Conservation (phyloP, 1,139 yeast species). For the Zygoascus sp. region DNA sequence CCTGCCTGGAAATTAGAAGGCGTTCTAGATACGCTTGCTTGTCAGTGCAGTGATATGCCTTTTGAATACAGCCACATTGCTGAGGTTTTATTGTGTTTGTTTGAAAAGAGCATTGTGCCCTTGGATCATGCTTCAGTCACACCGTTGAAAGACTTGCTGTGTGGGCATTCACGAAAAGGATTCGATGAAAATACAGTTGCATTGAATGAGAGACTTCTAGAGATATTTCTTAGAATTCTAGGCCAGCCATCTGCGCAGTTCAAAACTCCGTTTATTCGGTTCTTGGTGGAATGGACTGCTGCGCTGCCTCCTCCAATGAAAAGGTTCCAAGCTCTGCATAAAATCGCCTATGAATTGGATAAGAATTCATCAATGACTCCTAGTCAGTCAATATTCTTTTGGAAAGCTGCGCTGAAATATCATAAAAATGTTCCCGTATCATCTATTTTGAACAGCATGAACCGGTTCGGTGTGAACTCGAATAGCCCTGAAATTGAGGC, state of each 20-base stretch:
- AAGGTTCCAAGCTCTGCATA: constrained; percentile 3
- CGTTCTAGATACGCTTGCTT: neutral
- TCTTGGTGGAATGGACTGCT: constrained; percentile 12
- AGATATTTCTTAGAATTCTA: neutral
- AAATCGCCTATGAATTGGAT: neutral
- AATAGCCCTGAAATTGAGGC: constrained; percentile 6
- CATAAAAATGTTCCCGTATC: neutral
- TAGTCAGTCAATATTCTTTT: neutral
- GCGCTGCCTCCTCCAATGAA: constrained; percentile 8
- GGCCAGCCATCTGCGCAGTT: neutral
- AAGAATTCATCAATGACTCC: neutral
- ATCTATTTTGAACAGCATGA: neutral
- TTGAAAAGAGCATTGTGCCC: neutral
- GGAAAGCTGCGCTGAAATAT: constrained; percentile 3
- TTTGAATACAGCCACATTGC: neutral
- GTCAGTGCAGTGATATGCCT: neutral
- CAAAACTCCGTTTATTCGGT: constrained; percentile 1
- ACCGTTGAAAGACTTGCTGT: neutral
- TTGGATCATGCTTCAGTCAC: neutral
- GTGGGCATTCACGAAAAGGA: neutral
- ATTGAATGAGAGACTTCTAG: constrained; percentile 3
- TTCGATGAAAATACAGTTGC: neutral
- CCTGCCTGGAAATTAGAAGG: neutral
- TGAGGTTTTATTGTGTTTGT: neutral
- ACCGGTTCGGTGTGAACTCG: neutral